These are phyloP conservation scores for Hamamelis virginiana DNA, from an alignment of 164 flowering plant genomes.

Conservation along the genomic window DNA sequence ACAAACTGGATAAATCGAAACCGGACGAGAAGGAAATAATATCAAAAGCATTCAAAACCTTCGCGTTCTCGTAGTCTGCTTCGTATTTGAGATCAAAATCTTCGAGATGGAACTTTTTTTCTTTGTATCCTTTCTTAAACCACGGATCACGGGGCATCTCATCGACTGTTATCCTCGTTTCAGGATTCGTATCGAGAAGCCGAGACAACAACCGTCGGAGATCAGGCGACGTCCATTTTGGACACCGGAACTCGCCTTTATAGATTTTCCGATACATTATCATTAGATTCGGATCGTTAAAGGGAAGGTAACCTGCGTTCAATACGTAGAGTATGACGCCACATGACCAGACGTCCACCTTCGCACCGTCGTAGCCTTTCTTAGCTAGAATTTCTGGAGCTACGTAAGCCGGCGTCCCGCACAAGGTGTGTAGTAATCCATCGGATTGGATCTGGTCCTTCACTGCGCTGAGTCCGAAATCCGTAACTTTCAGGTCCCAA, in stretches of 20 bases:
- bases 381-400: constrained; percentile 69
- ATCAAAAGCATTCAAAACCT: constrained; percentile 65
- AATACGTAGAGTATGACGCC: constrained; percentile 61
- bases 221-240: constrained; percentile 67
- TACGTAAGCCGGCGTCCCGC: constrained; percentile 78
- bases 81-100: constrained; percentile 14
- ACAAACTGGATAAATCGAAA: constrained; percentile 48
- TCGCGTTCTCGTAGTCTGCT: constrained; percentile 2
- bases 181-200: constrained; percentile 57
- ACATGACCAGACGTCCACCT: constrained; percentile 73
- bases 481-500: constrained; percentile 56
- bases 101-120: constrained; percentile 23
- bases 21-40: constrained; percentile 68
- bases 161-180: constrained; percentile 48
- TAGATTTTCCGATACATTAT: constrained; percentile 64
- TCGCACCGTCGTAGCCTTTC: constrained; percentile 68
- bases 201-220: constrained; percentile 39
- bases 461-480: constrained; percentile 69
- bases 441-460: constrained; percentile 49
- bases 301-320: constrained; percentile 66
- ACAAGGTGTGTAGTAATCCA: constrained; percentile 62
- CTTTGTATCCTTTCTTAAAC: constrained; percentile 44
- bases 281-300: constrained; percentile 63
- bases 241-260: constrained; percentile 59
- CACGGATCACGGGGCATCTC: constrained; percentile 57